Conservation (phyloP, 1,284 basidiomycete species). For the Tausonia pullulans region DNA sequence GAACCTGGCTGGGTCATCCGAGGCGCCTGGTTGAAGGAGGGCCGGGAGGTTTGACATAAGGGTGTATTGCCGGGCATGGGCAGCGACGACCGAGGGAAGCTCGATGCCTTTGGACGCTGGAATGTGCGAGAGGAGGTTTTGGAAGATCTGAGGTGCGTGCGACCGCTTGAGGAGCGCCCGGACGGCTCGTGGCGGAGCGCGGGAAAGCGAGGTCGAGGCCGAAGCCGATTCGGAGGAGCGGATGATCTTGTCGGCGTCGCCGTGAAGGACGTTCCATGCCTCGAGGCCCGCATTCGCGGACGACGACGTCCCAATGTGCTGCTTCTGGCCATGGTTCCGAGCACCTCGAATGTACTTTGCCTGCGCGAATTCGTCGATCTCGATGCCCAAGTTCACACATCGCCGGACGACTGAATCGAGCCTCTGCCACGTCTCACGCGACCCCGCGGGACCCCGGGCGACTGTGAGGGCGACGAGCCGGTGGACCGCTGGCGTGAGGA, state of each 20-base stretch:
- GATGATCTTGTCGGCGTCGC: neutral
- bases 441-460: neutral
- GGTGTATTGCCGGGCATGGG: constrained; percentile 4
- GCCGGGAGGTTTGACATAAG: constrained; percentile 6
- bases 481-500: constrained; percentile 6
- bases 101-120: neutral
- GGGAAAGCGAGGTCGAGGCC: neutral
- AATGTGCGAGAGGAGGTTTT: neutral
- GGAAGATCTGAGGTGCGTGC: constrained; percentile 1
- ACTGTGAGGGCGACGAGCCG: neutral
- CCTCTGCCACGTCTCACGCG: neutral
- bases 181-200: neutral
- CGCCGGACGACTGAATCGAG: neutral
- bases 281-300: neutral
- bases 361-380: neutral
- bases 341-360: neutral
- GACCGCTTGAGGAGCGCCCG: neutral
- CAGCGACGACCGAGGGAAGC: constrained; percentile 2
- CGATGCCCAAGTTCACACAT: neutral
- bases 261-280: constrained; percentile 4
- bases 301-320: neutral
- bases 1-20: neutral
- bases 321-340: neutral
- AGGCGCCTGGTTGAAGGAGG: neutral
- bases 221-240: neutral